Evolutionary conservation across 495 filamentous ascomycete species (phyloP), one percentile per base, ranked within the genome.

Genomic region (Lasiosphaeria miniovina): DNA sequence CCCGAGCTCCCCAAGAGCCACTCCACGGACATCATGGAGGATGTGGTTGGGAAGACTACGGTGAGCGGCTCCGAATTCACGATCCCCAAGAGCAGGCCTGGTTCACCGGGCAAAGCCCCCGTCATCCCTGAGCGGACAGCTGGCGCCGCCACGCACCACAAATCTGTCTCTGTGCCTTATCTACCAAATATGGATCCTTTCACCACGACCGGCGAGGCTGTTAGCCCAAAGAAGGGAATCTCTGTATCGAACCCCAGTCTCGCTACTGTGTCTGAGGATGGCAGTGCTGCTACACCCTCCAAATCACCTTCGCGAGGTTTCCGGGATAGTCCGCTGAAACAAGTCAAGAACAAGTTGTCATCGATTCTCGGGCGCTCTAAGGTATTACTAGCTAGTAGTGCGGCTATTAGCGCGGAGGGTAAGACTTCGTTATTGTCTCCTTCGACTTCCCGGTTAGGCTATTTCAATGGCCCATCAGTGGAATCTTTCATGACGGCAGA

Each of bases 341-440:
- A 91, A 51, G 91, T 92, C 15, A 96, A 95, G 75, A 88, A 85
- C 62, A 91, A 89, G 69, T 75, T 96, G 38, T 91, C 91, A 45
- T 94, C 91, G 8, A 90, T 95, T 55, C 78, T 96, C 61, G 90
- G 90, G 69, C 88, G 88, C 40, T 91, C 91, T 12, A 91, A 88
- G 68, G 90, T 86, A 15, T 80, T 95, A 48, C 88, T 96, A 60
- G 88, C 87, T 14, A 93, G 86, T 59, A 90, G 89, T 65, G 91
- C 89, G 32, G 85, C 86, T 50, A 78, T 88, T 51, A 91, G 87
- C 65, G 89, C 88, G 31, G 87, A 91, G 57, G 86, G 87, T 7
- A 91, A 88, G 67, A 73, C 87, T 14, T 79, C 76, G 0, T 57
- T 78, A 35, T 60, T 82, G 33, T 80, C 79, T 6, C 75, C 82